Evolutionary conservation across 2,329 filamentous ascomycete species (phyloP).

Genomic region (Colletotrichum ledebouriae): DNA sequence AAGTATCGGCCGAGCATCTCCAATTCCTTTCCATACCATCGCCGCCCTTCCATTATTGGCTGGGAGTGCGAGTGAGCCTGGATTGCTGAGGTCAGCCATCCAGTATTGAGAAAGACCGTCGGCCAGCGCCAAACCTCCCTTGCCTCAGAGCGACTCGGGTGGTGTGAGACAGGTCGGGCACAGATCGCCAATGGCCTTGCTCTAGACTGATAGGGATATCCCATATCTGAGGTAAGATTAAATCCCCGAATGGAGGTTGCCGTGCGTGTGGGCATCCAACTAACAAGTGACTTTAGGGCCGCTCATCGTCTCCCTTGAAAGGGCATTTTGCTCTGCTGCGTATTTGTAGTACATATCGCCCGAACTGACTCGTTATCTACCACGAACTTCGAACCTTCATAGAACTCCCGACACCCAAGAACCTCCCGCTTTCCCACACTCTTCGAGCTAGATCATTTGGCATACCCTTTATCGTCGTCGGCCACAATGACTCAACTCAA

Average conservation of each 20-base stretch:
- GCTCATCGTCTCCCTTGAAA: conserved; percentile 35
- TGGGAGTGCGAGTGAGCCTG: conserved; percentile 10
- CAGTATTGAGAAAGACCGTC: neutral
- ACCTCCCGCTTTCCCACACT: conserved; percentile 1
- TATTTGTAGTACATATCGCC: conserved; percentile 39
- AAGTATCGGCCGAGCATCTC: conserved; percentile 19
- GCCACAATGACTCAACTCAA: conserved; percentile 30
- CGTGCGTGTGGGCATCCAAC: conserved; percentile 30
- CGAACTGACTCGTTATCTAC: conserved; percentile 35
- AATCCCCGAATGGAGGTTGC: conserved; percentile 27
- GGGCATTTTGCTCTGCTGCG: conserved; percentile 24
- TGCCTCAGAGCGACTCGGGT: conserved; percentile 33
- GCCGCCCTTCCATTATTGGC: conserved; percentile 25
- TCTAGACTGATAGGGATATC: conserved; percentile 39
- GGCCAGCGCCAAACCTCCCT: conserved; percentile 23
- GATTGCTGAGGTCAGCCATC: conserved; percentile 24
- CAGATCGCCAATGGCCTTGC: conserved; percentile 38
- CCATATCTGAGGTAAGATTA: conserved; percentile 41
- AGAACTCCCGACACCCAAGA: conserved; percentile 25
- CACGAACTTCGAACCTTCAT: conserved; percentile 24
- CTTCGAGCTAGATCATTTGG: conserved; percentile 8
- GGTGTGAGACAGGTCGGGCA: conserved; percentile 39
- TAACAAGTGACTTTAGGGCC: conserved; percentile 28
- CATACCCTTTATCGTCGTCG: conserved; percentile 5
- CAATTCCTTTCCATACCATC: conserved; percentile 18